A percentile compares a stretch with the other conserved stretches of the same genome.
phyloP scores from a whole-genome alignment of 306 rosid species.

The Prunus armeniaca region DNA sequence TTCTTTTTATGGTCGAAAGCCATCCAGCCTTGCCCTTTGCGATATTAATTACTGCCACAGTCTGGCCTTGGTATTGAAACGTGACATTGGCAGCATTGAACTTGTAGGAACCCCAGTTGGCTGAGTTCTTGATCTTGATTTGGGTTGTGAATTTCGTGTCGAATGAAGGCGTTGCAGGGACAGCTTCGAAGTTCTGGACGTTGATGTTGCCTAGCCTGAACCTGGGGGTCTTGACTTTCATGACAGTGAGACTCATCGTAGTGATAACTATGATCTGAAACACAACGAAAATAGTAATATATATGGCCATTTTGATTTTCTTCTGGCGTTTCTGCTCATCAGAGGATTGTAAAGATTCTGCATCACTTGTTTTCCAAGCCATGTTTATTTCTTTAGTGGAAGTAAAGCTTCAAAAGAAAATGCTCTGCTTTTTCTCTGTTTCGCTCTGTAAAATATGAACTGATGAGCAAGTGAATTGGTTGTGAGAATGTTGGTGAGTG shows the following conservation, averaged over 20 bases:
- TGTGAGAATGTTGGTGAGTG: background rate
- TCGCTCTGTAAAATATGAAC: background rate
- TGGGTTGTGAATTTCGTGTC: background rate
- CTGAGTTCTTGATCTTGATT: slow-evolving; percentile 1
- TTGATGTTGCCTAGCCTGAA: background rate
- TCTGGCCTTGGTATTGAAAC: background rate
- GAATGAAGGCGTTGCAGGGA: background rate
- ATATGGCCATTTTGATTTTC: background rate
- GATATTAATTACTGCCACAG: background rate
- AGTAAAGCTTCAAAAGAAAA: background rate
- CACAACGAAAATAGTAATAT: background rate
- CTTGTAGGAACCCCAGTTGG: slow-evolving; percentile 16
- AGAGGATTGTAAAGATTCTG: background rate
- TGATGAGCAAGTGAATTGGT: background rate
- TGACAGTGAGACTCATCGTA: background rate
- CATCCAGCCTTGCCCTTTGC: no score
- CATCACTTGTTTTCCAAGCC: background rate
- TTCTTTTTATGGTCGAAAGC: no score
- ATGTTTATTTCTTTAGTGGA: background rate
- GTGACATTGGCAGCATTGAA: background rate
- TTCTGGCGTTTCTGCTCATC: background rate
- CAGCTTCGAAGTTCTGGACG: background rate
- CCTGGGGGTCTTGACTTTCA: slow-evolving; percentile 7
- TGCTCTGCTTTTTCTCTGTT: background rate
- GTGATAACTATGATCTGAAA: background rate